These are phyloP conservation scores for Pachyrhizus erosus DNA, from an alignment of 306 rosid genomes.

Conservation along the genomic window DNA sequence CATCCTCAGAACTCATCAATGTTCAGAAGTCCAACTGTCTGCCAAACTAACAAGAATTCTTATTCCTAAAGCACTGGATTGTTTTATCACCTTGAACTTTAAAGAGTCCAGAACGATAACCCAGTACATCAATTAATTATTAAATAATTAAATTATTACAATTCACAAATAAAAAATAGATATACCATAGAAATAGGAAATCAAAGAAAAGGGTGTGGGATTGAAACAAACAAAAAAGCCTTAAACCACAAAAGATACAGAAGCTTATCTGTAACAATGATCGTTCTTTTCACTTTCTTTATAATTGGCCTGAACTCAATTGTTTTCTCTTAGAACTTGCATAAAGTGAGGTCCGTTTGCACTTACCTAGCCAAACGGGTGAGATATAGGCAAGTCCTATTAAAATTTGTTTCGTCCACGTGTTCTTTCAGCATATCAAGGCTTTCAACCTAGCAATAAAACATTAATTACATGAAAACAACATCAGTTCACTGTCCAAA, in stretches of 20 bases:
- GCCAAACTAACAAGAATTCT: slow-evolving; percentile 5
- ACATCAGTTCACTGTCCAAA: slow-evolving; percentile 11
- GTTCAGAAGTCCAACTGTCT: background rate
- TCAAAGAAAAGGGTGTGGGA: background rate
- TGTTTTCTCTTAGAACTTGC: background rate
- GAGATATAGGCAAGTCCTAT: slow-evolving; percentile 90
- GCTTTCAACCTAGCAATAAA: slow-evolving; percentile 77
- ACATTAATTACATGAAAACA: slow-evolving; percentile 32
- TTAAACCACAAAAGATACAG: background rate
- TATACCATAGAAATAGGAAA: background rate
- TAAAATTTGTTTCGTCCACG: slow-evolving; percentile 85
- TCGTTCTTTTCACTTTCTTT: background rate
- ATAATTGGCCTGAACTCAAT: background rate
- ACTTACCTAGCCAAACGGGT: slow-evolving; percentile 89
- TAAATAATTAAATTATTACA: background rate
- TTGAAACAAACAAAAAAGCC: background rate
- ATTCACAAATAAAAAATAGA: background rate
- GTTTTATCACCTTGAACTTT: background rate
- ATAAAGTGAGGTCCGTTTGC: slow-evolving; percentile 1
- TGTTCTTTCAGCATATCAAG: slow-evolving; percentile 84
- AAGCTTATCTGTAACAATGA: slow-evolving; percentile 1
- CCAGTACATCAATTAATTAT: background rate
- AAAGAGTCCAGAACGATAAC: background rate
- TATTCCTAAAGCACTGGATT: background rate
- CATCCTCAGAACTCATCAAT: background rate